Evolutionary conservation across 495 filamentous ascomycete species (phyloP).

Genomic region (Lasiosphaeria ovina): DNA sequence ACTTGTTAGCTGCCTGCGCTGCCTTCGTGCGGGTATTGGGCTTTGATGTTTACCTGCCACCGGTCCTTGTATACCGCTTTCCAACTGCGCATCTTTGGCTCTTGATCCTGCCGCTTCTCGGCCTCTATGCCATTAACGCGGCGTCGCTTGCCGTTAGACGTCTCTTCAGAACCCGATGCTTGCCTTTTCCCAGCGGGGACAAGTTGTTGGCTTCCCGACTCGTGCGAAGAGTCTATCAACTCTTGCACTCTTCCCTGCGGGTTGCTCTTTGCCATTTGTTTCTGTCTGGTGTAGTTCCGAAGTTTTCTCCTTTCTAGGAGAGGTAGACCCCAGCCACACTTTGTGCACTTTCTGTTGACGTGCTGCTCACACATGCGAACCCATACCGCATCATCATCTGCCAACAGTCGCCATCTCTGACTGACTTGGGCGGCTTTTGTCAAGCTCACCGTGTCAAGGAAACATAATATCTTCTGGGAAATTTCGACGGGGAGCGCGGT

Average conservation of each 20-base stretch:
- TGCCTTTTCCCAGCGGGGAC: constrained; percentile 29
- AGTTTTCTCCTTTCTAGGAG: constrained; percentile 84
- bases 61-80: constrained; percentile 59
- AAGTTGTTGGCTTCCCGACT: constrained; percentile 1
- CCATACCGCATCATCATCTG: constrained; percentile 97
- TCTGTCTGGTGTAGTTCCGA: constrained; percentile 81
- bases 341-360: constrained; percentile 89
- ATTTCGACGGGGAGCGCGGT: constrained; percentile 84
- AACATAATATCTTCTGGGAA: constrained; percentile 88
- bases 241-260: constrained; percentile 28
- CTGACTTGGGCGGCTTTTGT: constrained; percentile 97
- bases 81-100: constrained; percentile 66
- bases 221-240: constrained; percentile 18
- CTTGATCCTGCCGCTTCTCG: constrained; percentile 15
- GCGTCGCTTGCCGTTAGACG: constrained; percentile 47
- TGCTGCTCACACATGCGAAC: constrained; percentile 99
- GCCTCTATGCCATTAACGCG: constrained; percentile 23
- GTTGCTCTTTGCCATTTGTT: constrained; percentile 49
- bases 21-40: not conserved
- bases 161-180: constrained; percentile 28
- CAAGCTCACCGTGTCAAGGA: constrained; percentile 90
- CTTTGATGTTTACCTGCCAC: constrained; percentile 32
- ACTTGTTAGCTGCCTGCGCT: not conserved
- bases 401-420: constrained; percentile 77
- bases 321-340: constrained; percentile 94